Conservation (phyloP, 805 yeast genomes). For the Kuraishia piskuri region DNA sequence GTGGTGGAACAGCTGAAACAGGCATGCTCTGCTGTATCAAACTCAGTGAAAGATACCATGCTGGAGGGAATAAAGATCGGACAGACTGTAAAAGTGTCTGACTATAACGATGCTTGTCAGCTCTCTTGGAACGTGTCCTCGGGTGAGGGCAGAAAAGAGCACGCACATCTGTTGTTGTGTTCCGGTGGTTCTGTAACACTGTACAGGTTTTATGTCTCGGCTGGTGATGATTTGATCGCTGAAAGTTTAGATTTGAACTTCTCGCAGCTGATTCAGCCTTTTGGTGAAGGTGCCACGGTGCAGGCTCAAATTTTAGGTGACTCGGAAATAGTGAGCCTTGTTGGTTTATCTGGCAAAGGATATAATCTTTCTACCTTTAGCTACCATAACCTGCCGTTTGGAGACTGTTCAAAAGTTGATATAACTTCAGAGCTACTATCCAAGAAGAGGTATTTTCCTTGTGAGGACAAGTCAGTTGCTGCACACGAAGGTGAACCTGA, state of each 20-base stretch:
- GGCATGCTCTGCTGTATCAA: not conserved
- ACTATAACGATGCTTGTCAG: not conserved
- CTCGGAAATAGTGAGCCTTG: not conserved
- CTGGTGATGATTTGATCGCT: not conserved
- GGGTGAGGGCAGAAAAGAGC: not conserved
- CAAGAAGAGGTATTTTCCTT: not conserved
- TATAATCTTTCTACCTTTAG: not conserved
- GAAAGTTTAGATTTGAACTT: not conserved
- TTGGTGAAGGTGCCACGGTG: not conserved
- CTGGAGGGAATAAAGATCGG: not conserved
- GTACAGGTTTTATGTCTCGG: not conserved
- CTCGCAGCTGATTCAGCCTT: not conserved
- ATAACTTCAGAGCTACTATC: not conserved
- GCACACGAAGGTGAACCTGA: conserved; percentile 6
- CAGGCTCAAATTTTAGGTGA: not conserved
- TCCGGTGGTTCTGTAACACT: not conserved
- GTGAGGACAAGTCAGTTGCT: not conserved
- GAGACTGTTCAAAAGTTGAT: not conserved
- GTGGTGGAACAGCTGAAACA: not conserved
- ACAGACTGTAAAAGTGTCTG: not conserved
- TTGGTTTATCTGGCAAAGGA: not conserved
- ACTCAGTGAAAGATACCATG: not conserved
- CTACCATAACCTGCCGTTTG: not conserved
- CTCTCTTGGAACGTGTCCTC: not conserved
- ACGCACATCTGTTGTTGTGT: not conserved